Evolutionary conservation across 495 filamentous ascomycete species (phyloP), one percentile per base, ranked within the genome.

Genomic region (Xylaria telfairii): DNA sequence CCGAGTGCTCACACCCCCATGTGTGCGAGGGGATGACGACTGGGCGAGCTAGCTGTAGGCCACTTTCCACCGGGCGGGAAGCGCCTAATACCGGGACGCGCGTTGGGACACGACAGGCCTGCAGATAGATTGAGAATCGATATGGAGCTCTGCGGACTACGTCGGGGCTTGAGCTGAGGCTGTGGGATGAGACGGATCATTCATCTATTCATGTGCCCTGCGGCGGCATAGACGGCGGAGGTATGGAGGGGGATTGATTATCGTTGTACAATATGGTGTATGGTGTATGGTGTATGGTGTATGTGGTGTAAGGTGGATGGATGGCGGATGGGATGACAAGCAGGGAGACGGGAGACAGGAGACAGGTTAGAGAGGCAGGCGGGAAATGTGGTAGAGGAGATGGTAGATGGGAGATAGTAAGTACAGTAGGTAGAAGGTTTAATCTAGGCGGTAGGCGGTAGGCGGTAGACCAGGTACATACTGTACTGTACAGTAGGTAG

Each of bases 1-100:
- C 75, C 74, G 72, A 76, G 72, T 71, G 67, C 67, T 72, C 68
- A 56, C 67, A 63, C 32, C 32, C 42, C 57, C 53, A 63, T 62
- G 7, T 19, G 28, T 9, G 21, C 67, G 64, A 63, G 60, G 49
- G 70, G 70, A 73, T 68, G 53, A 72, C 61, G 63, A 66, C 67
- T 74, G 69, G 71, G 34, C 42, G 37, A 17, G 57, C 37, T 42
- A 17, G 57, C 37, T 42, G 37, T 30, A 39, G 37, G 68, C 54
- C 68, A 65, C 34, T 59, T 67, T 54, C 37, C 49, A 51, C 65
- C 8, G 66, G 64, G 68, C 41, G 54, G 63, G 62, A 68, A 71
- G 67, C 68, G 73, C 51, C 65, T 68, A 37, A 59, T 44, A 46
- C 64, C 46, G 64, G 47, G 28, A 66, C 47, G 64, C 64, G 64